Conservation (phyloP, 2,329 filamentous ascomycete species). For the Cladophialophora bantiana region DNA sequence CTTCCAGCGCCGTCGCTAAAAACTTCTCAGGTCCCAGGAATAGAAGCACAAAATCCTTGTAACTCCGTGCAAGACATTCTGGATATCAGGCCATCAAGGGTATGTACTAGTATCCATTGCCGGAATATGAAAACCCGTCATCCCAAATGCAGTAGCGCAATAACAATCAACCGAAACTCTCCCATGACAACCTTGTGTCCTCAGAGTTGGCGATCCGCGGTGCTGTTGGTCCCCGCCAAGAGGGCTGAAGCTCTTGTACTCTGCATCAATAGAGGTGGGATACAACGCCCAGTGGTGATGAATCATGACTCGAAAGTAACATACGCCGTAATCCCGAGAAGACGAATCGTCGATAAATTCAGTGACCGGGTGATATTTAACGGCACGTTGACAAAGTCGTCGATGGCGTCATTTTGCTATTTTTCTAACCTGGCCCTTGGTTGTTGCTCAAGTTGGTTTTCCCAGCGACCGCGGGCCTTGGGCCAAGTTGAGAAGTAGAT, state of each 20-base stretch:
- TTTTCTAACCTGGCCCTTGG: background rate
- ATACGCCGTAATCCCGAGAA: conserved; percentile 1
- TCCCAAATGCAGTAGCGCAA: background rate
- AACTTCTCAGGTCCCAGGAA: background rate
- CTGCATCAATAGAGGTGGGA: conserved; percentile 3
- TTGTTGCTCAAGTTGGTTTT: background rate
- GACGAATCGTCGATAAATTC: background rate
- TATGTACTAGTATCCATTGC: conserved; percentile 7
- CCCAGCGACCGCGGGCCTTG: background rate
- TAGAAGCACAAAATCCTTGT: background rate
- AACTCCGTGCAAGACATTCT: background rate
- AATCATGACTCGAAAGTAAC: background rate
- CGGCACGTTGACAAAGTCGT: background rate
- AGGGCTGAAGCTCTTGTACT: background rate
- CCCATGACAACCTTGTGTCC: background rate
- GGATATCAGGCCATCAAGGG: background rate
- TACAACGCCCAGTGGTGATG: background rate
- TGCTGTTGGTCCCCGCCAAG: conserved; percentile 20
- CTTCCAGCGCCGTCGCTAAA: conserved; percentile 27
- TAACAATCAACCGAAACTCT: background rate
- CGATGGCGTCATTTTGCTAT: background rate
- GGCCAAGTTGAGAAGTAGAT: conserved; percentile 15
- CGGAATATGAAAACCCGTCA: background rate
- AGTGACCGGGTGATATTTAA: background rate
- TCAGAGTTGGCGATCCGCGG: conserved; percentile 3